Conservation (phyloP, 495 filamentous ascomycete genomes). For the Penicillium tannophilum region DNA sequence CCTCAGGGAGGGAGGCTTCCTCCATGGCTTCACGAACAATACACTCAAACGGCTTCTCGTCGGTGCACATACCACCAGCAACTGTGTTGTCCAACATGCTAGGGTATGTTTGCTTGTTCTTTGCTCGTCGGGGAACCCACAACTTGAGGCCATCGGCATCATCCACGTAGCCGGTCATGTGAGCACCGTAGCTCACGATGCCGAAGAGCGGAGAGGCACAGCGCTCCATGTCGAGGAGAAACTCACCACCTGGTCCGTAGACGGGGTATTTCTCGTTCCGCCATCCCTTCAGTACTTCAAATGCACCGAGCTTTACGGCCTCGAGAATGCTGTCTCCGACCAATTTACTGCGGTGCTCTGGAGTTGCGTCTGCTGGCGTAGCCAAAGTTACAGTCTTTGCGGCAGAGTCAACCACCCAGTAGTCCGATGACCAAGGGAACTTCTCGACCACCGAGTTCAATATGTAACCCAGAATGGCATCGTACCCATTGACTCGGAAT, state of each 20-base stretch:
- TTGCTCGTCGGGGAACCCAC: conserved; percentile 79
- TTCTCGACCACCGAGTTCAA: conserved; percentile 56
- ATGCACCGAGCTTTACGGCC: conserved; percentile 64
- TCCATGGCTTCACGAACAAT: conserved; percentile 85
- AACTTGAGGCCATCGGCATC: conserved; percentile 66
- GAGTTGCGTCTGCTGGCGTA: conserved; percentile 39
- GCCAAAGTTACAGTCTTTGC: conserved; percentile 51
- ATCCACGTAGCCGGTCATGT: conserved; percentile 78
- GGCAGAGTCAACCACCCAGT: conserved; percentile 54
- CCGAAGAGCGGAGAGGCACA: conserved; percentile 80
- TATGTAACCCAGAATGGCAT: conserved; percentile 64
- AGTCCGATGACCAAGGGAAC: conserved; percentile 53
- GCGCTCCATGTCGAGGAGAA: conserved; percentile 79
- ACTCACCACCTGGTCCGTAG: conserved; percentile 63
- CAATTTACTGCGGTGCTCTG: conserved; percentile 58
- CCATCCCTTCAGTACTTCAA: conserved; percentile 80
- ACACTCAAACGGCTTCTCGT: conserved; percentile 75
- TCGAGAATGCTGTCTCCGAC: conserved; percentile 61
- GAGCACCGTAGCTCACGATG: conserved; percentile 83
- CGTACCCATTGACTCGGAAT: conserved; percentile 53
- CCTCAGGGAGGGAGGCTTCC: conserved; percentile 81
- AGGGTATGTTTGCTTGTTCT: conserved; percentile 79
- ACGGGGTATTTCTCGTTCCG: conserved; percentile 86
- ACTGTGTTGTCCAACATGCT: conserved; percentile 93
- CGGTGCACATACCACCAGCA: conserved; percentile 82